Conservation (phyloP, 2,329 filamentous ascomycete species). For the Pseudogymnoascus sp. region DNA sequence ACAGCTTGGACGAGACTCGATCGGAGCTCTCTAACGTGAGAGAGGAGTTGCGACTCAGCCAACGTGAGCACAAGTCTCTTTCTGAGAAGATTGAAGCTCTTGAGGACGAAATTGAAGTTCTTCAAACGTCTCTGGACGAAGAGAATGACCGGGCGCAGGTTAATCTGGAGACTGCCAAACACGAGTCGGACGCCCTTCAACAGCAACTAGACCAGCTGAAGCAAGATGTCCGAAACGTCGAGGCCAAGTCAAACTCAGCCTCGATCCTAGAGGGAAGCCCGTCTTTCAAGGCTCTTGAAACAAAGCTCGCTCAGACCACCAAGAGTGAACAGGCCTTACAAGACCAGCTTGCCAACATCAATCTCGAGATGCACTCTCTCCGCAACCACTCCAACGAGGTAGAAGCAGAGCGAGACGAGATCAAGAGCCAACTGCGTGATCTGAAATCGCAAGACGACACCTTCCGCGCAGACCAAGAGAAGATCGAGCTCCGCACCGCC, state of each 20-base stretch:
- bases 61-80: conserved; percentile 53
- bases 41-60: conserved; percentile 61
- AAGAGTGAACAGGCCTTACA: conserved; percentile 56
- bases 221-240: conserved; percentile 25
- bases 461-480: conserved; percentile 57
- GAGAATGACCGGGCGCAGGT: conserved; percentile 51
- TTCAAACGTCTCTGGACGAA: conserved; percentile 49
- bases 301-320: conserved; percentile 45
- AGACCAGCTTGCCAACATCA: conserved; percentile 50
- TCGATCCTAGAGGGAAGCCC: conserved; percentile 36
- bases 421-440: conserved; percentile 51
- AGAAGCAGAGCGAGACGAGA: conserved; percentile 57
- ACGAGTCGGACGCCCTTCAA: conserved; percentile 33
- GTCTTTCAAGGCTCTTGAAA: conserved; percentile 49
- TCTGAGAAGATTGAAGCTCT: conserved; percentile 57
- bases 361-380: conserved; percentile 51
- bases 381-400: conserved; percentile 47
- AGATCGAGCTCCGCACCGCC: conserved; percentile 57
- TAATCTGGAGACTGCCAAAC: conserved; percentile 36
- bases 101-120: conserved; percentile 68
- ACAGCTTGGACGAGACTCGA: conserved; percentile 55
- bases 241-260: conserved; percentile 28
- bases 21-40: conserved; percentile 56
- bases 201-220: conserved; percentile 34
- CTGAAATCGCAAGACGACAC: conserved; percentile 45